Evolutionary conservation across 2,329 filamentous ascomycete species (phyloP), one percentile per base, ranked within the genome.

Genomic region (Nigrospora sphaerica): DNA sequence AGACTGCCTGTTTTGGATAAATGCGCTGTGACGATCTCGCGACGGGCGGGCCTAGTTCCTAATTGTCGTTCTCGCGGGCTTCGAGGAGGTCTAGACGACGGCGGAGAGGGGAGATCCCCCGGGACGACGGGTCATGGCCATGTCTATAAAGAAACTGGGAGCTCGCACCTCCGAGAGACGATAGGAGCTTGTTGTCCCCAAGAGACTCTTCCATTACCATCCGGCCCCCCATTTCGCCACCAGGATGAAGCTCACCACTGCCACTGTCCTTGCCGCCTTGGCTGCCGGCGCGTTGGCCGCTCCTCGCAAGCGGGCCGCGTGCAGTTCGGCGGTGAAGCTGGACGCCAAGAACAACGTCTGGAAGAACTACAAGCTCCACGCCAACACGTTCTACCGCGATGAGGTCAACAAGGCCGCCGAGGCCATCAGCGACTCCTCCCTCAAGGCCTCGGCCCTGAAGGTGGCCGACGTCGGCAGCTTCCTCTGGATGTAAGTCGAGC

Each of bases 381-480:
- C 61, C 37, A 63, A 63, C 55, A 57, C 46, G 41, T 62, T 60
- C 54, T 63, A 56, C 56, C 59, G 59, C 12, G 33, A 36, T 16
- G 61, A 63, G 49, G 61, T 63, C 42, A 48, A 54, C 19, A 49
- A 48, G 35, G 61, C 61, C 39, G 53, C 60, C 38, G 58, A 45
- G 44, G 45, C 43, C 41, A 54, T 63, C 12, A 49, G 51, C 37
- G 61, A 63, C 46, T 42, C 83, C 6, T 76, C 76, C 12, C 65
- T 88, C 56, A 76, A 75, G 35, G 69, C 74, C 11, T 70, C 69
- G 48, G 74, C 76, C 11, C 70, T 71, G 32, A 72, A 70, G 52
- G 74, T 77, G 38, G 76, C 73, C 49, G 69, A 76, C 49, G 73
- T 79, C 12, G 73, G 75, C 46, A 73, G 71, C 46, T 78, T 77